Evolutionary conservation across 345 rosid genomes (phyloP).

Genomic region (Murraya koenigii): DNA sequence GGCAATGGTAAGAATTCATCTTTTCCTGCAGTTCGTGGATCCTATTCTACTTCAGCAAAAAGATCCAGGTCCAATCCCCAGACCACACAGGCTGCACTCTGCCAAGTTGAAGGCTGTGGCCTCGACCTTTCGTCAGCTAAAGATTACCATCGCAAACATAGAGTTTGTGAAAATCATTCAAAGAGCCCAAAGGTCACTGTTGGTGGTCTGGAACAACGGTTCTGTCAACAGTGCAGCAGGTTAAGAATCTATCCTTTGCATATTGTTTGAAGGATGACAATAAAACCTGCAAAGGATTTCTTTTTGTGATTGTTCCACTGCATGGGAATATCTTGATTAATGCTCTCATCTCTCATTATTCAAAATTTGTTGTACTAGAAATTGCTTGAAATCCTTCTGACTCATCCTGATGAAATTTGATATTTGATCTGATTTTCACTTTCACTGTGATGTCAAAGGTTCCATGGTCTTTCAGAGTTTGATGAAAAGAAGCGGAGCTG

Average conservation of each 20-base stretch:
- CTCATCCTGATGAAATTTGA: neutral
- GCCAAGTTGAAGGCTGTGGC: conserved; percentile 87
- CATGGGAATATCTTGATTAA: neutral
- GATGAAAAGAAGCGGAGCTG: conserved; percentile 96
- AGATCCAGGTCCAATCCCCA: conserved; percentile 56
- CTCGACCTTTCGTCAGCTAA: conserved; percentile 80
- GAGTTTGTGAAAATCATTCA: conserved; percentile 82
- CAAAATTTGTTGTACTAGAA: neutral
- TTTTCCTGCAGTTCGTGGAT: conserved; percentile 30
- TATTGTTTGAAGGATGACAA: neutral
- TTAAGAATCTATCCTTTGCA: conserved; percentile 15
- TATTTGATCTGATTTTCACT: conserved; percentile 5
- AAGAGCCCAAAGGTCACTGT: conserved; percentile 74
- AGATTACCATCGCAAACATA: conserved; percentile 79
- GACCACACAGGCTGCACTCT: conserved; percentile 38
- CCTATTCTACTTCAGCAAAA: conserved; percentile 54
- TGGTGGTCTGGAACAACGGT: conserved; percentile 77
- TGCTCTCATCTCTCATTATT: neutral
- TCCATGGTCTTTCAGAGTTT: conserved; percentile 81
- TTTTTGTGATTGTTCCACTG: neutral
- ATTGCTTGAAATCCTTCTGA: neutral
- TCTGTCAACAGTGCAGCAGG: conserved; percentile 99
- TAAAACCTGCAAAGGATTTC: conserved; percentile 2
- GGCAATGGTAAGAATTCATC: conserved; percentile 46
- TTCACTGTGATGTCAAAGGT: conserved; percentile 44